Conservation (phyloP, 805 yeast genomes). For the Saturnispora dispora region DNA sequence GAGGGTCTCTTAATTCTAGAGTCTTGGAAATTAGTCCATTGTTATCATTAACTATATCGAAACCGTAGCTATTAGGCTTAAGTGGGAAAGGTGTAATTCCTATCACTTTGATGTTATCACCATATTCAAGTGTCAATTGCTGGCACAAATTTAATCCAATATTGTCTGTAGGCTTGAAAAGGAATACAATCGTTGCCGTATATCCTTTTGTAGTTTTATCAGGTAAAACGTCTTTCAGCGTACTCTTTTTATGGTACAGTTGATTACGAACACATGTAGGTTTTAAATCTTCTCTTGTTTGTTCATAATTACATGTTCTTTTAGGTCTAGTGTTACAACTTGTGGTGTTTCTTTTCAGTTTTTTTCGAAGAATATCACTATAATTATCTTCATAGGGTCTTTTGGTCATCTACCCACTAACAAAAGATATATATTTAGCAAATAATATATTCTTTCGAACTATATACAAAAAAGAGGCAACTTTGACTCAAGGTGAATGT, state of each 20-base stretch:
- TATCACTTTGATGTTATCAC: slow-evolving; percentile 6
- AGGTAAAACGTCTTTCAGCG: neutral
- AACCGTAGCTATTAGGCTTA: slow-evolving; percentile 10
- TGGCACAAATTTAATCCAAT: neutral
- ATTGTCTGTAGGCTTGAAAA: slow-evolving; percentile 7
- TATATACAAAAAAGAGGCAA: neutral
- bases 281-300: neutral
- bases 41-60: slow-evolving; percentile 24
- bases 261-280: slow-evolving; percentile 2
- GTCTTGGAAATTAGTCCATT: slow-evolving; percentile 20
- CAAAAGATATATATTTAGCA: neutral
- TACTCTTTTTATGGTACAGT: neutral
- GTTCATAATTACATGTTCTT: neutral
- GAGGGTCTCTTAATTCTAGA: slow-evolving; percentile 24
- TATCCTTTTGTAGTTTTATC: neutral
- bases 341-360: neutral
- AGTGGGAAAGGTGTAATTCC: slow-evolving; percentile 19
- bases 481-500: neutral
- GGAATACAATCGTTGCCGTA: neutral
- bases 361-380: neutral
- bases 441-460: neutral
- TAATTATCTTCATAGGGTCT: neutral
- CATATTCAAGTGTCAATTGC: neutral
- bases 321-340: neutral
- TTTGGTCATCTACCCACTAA: neutral